Base-by-base conservation (phyloP, 139 green algal species). In the Zygnema circumcarinatum region DNA sequence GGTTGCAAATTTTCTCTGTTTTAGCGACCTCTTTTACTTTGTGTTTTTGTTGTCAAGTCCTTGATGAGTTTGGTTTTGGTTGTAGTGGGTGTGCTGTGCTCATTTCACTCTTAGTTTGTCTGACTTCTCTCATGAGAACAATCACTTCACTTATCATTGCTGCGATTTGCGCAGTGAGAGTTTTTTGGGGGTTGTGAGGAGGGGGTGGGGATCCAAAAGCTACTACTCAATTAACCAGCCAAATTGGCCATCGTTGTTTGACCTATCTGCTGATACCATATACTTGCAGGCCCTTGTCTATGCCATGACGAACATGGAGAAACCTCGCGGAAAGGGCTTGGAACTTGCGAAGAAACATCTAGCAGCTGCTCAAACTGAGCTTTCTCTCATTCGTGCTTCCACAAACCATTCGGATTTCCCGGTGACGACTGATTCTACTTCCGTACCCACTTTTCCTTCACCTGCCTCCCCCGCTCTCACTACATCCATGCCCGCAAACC, bases 301-400 rank as follows among this genome's bases (percentile, higher is more conserved):
- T 81, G 33, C 67, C 16, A 29, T 88, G 22, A 11, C 74, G 2
- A 35, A 39, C 38, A 36, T 88, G 29, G 73, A 88, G 31, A 87
- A 88, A 40, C 69, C 82, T 35, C 67, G 82, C 3, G 82, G 22
- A 33, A 87, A 68, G 73, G 82, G 82, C 36, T 16, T 87, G 38
- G 40, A 53, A n/a, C 69, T 38, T 41, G 82, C 82, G 7, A 40
- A 39, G 21, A 87, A 88, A 53, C 72, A 74, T 7, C 68, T 88
- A 21, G 73, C 38, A 2, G n/a, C 35, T 11, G 74, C 74, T 87
- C 25, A 22, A 7, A 20, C 38, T 32, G 67, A 88, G 2, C 74
- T 88, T 38, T 62, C 79, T 39, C 2, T 36, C 62, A 80, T 86
- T 32, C 54, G 79, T 20, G 41, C 32, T 25, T 85, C 54, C 2